Evolutionary conservation across 805 yeast genomes (phyloP), one percentile per base, ranked within the genome.

Genomic region (Lachancea thermotolerans): DNA sequence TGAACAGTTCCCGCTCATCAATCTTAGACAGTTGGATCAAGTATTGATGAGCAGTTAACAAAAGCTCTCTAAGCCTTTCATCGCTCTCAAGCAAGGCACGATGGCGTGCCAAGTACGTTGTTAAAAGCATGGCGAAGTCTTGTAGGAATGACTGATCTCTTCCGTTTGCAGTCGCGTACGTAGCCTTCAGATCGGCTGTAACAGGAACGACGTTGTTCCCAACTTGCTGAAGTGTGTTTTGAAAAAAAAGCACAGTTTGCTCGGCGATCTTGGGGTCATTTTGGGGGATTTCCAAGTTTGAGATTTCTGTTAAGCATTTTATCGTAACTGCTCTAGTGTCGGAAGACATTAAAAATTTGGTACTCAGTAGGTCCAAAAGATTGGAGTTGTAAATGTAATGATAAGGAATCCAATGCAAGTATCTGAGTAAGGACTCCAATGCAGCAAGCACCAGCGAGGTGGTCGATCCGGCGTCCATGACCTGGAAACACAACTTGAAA

Each of bases 1-100:
- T 93, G 72, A 93, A 93, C 53, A 93, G 73, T 68, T 93, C 99
- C 57, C 99, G 78, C 68, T 93, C 99, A 51, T 91, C 95, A 55
- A 93, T 85, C 62, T 82, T 79, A 7, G 97, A 89, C 47, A 93
- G 73, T 56, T 84, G 84, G 54, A 93, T 78, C 55, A 93, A 72
- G 65, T 89, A 89, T 59, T 78, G 77, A 61, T 90, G 95, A 1
- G 95, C 79, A 44, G 79, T 77, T 46, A 84, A 62, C 46, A 88
- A 69, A 42, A 88, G 67, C 18, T 78, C 82, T 56, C 77, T 75
- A 36, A 72, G 65, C 44, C 70, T 65, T 34, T 74, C 79, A 52
- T 75, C 78, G 21, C 58, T 51, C 57, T 93, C 91, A 50, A 85
- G 66, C 3, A 81, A 73, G 18, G 68, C 49, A 49, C 85, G 74